These are phyloP conservation scores for Zarea fungicola DNA, from an alignment of 2,329 filamentous ascomycete species.

Conservation along the genomic window DNA sequence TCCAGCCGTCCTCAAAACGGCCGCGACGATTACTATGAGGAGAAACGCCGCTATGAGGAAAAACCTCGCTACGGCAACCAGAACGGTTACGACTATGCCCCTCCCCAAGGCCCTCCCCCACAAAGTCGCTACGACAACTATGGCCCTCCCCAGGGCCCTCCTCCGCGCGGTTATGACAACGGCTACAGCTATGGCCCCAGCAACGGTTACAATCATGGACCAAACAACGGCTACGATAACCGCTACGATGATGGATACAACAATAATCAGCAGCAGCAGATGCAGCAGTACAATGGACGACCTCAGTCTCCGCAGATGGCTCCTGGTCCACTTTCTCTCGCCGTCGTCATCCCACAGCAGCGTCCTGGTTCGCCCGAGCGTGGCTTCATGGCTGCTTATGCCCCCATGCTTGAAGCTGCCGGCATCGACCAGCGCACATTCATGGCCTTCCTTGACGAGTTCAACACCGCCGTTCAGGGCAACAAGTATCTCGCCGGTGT, in stretches of 20 bases:
- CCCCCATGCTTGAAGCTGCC: conserved; percentile 8
- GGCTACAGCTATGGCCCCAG: neutral
- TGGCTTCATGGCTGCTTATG: conserved; percentile 15
- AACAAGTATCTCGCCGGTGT: conserved; percentile 14
- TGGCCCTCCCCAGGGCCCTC: conserved; percentile 7
- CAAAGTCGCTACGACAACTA: conserved; percentile 10
- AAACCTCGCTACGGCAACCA: conserved; percentile 2
- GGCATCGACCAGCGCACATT: conserved; percentile 14
- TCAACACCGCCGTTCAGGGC: conserved; percentile 14
- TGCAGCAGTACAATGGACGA: conserved; percentile 9
- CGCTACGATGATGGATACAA: conserved; percentile 2
- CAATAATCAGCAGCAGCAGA: conserved; percentile 3
- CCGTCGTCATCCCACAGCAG: conserved; percentile 14
- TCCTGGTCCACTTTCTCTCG: conserved; percentile 11
- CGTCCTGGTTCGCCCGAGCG: conserved; percentile 13
- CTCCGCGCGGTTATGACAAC: conserved; percentile 1
- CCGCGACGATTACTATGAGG: conserved; percentile 9
- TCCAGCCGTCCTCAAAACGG: neutral
- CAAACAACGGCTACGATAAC: conserved; percentile 6
- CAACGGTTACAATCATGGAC: conserved; percentile 5
- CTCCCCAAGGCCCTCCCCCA: conserved; percentile 9
- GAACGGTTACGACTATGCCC: conserved; percentile 11
- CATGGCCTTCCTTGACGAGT: conserved; percentile 12
- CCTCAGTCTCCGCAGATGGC: conserved; percentile 10
- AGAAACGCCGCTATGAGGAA: conserved; percentile 10